Conservation (phyloP, 1,139 yeast genomes). For the Hansenula lynferdii region DNA sequence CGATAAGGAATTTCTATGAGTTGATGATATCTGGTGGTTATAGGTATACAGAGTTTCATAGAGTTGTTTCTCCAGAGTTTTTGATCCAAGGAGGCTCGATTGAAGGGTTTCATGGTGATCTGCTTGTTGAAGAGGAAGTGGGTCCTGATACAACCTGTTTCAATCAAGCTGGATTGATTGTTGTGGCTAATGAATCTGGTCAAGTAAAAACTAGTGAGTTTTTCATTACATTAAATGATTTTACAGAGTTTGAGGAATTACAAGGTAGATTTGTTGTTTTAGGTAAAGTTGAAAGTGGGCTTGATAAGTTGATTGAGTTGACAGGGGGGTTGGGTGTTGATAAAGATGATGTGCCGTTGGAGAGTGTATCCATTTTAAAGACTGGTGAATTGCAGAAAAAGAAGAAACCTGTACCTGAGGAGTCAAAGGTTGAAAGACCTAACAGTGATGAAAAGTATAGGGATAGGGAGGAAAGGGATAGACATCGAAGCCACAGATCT, state of each 20-base stretch:
- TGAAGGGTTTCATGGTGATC: background rate
- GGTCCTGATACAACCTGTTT: background rate
- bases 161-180: background rate
- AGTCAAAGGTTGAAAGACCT: background rate
- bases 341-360: background rate
- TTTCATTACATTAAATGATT: conserved; percentile 3
- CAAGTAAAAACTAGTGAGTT: background rate
- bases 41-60: background rate
- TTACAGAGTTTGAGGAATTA: background rate
- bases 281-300: background rate
- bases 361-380: background rate
- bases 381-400: conserved; percentile 3
- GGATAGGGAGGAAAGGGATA: no score
- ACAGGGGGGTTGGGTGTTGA: background rate
- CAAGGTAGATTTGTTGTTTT: conserved; percentile 2
- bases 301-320: background rate
- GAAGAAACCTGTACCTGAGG: background rate
- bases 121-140: background rate
- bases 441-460: no score
- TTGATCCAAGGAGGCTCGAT: conserved; percentile 4
- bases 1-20: background rate
- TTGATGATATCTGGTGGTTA: background rate
- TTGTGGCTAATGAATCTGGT: background rate
- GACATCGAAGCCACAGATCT: no score
- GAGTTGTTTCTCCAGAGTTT: conserved; percentile 4